Conservation (phyloP, 2,329 filamentous ascomycete genomes). For the Pochonia chlamydosporia region DNA sequence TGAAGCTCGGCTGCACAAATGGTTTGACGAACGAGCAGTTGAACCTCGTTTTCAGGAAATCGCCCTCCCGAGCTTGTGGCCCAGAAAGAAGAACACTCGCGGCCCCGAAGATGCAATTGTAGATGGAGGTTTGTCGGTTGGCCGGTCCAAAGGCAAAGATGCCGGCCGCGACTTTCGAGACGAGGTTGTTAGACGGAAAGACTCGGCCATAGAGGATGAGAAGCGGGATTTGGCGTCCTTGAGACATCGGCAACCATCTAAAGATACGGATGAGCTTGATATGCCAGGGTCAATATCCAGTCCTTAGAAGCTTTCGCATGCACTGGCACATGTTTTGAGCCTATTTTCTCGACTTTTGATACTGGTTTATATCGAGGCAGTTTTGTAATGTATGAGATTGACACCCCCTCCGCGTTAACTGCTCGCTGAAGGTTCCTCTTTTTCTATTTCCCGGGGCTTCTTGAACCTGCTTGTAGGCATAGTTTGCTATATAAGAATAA, state of each 20-base stretch:
- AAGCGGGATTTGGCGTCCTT: slow-evolving; percentile 31
- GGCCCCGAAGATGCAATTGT: slow-evolving; percentile 58
- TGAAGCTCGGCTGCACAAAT: slow-evolving; percentile 72
- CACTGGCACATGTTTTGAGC: too few species aligned
- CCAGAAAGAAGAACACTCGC: slow-evolving; percentile 74
- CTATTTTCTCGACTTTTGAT: neutral
- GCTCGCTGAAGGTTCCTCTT: too few species aligned
- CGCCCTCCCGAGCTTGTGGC: slow-evolving; percentile 76
- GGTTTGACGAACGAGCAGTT: slow-evolving; percentile 84
- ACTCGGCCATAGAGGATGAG: slow-evolving; percentile 39
- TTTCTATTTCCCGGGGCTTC: too few species aligned
- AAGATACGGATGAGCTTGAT: slow-evolving; percentile 32
- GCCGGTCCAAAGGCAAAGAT: slow-evolving; percentile 49
- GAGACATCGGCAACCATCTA: slow-evolving; percentile 30
- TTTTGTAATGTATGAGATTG: too few species aligned
- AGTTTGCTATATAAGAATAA: too few species aligned
- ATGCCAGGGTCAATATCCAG: slow-evolving; percentile 44
- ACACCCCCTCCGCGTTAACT: too few species aligned
- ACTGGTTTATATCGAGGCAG: slow-evolving; percentile 6
- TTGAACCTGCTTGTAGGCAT: too few species aligned
- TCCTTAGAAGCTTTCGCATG: slow-evolving; percentile 20
- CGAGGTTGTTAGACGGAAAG: slow-evolving; percentile 36
- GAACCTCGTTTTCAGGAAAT: slow-evolving; percentile 86
- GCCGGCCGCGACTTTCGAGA: slow-evolving; percentile 43
- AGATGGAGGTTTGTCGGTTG: slow-evolving; percentile 41